A percentile compares a stretch with the other conserved stretches of the same genome.
These are phyloP conservation scores for Leccinum pachyderme DNA, from an alignment of 1,284 basidiomycete species.

Conservation along the genomic window DNA sequence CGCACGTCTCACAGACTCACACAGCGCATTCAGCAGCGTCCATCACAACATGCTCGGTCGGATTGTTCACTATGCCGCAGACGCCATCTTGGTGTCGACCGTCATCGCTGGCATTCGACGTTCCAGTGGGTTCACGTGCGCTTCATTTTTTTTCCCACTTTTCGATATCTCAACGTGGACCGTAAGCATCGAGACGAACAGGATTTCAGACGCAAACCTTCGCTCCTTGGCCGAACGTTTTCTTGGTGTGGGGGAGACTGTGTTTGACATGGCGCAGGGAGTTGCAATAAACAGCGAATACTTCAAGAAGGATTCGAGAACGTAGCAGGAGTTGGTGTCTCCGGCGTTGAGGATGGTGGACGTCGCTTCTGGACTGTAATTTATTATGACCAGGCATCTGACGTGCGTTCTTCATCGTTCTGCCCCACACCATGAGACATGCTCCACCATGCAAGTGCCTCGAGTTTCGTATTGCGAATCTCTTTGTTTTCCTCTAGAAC, in stretches of 20 bases:
- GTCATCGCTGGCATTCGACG: constrained; percentile 90
- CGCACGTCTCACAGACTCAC: not conserved
- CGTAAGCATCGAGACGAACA: constrained; percentile 68
- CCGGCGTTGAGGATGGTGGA: constrained; percentile 10
- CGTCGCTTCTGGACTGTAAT: constrained; percentile 31
- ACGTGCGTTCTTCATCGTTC: constrained; percentile 28
- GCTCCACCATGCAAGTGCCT: constrained; percentile 12
- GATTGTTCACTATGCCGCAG: constrained; percentile 81
- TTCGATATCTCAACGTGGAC: not conserved
- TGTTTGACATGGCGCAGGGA: constrained; percentile 82
- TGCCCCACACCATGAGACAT: constrained; percentile 14
- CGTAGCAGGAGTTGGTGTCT: constrained; percentile 22
- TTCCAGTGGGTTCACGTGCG: constrained; percentile 87
- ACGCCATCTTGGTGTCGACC: constrained; percentile 85
- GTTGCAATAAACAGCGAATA: constrained; percentile 81
- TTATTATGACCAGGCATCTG: constrained; percentile 23
- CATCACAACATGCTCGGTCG: constrained; percentile 67
- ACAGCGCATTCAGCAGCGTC: not conserved
- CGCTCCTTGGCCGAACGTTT: constrained; percentile 79
- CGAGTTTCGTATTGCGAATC: not conserved
- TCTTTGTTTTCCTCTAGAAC: too few species aligned
- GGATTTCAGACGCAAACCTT: constrained; percentile 73
- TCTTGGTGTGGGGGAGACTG: constrained; percentile 82
- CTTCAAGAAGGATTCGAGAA: constrained; percentile 55
- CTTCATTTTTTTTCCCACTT: constrained; percentile 24